These are phyloP conservation scores for Pseudogymnoascus pannorum DNA, from an alignment of 2,329 filamentous ascomycete species.

Conservation along the genomic window DNA sequence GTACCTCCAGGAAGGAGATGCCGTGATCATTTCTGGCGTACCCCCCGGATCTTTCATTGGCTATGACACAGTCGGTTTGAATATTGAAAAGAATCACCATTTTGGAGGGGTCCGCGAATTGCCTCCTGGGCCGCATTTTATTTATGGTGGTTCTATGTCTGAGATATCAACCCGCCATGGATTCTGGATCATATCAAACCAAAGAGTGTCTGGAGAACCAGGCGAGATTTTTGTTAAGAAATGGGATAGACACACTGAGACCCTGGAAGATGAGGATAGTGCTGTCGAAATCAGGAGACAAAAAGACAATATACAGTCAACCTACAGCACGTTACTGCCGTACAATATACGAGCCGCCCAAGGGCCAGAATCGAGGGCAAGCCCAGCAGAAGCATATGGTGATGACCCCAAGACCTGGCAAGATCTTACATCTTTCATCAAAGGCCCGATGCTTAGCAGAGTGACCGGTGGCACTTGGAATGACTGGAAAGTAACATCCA, in stretches of 20 bases:
- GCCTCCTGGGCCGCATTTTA: conserved; percentile 49
- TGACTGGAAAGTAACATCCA: conserved; percentile 47
- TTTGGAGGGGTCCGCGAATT: conserved; percentile 50
- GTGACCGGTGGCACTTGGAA: conserved; percentile 38
- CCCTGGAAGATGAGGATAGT: conserved; percentile 41
- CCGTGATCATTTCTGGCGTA: conserved; percentile 45
- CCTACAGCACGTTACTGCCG: conserved; percentile 20
- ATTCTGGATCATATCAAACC: conserved; percentile 43
- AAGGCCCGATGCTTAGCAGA: conserved; percentile 37
- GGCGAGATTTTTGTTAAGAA: conserved; percentile 38
- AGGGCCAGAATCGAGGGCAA: not conserved
- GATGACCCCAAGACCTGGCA: conserved; percentile 40
- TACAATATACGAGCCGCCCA: conserved; percentile 16
- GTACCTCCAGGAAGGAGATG: conserved; percentile 36
- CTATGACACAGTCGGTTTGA: conserved; percentile 35
- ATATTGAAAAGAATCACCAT: conserved; percentile 41
- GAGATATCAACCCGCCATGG: conserved; percentile 45
- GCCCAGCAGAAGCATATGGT: conserved; percentile 20
- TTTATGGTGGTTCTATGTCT: conserved; percentile 48
- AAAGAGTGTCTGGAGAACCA: conserved; percentile 20
- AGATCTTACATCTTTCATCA: conserved; percentile 43
- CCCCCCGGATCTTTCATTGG: conserved; percentile 30
- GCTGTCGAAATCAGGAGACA: conserved; percentile 40
- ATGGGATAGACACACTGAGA: conserved; percentile 51
- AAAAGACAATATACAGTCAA: conserved; percentile 29